Conservation (phyloP, 768 basidiomycete species). For the Suillus americanus region DNA sequence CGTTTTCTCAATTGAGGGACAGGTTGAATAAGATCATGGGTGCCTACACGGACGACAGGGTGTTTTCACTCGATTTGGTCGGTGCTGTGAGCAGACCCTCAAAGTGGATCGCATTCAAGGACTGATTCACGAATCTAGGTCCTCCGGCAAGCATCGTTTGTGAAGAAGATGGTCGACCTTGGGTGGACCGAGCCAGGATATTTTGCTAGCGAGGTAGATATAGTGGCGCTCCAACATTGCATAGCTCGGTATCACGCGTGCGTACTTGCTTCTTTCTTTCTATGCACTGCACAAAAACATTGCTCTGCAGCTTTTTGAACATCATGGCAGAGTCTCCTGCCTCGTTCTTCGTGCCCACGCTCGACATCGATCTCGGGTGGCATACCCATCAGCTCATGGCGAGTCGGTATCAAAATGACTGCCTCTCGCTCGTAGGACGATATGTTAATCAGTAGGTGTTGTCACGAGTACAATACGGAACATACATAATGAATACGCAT, state of each 20-base stretch:
- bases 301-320: constrained; percentile 45
- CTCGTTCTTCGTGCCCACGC: constrained; percentile 53
- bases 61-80: constrained; percentile 54
- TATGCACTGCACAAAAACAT: neutral
- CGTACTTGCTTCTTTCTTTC: constrained; percentile 11
- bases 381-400: constrained; percentile 65
- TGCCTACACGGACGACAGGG: constrained; percentile 49
- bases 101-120: neutral
- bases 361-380: constrained; percentile 74
- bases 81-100: constrained; percentile 43
- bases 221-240: constrained; percentile 45
- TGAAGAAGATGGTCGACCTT: constrained; percentile 51
- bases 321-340: constrained; percentile 46
- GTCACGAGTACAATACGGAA: neutral
- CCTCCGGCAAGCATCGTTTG: constrained; percentile 54
- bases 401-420: constrained; percentile 41
- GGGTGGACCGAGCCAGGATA: constrained; percentile 47
- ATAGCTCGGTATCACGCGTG: constrained; percentile 61
- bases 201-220: constrained; percentile 37
- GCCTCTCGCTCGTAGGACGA: constrained; percentile 38
- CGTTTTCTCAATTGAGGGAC: neutral
- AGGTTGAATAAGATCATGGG: constrained; percentile 40
- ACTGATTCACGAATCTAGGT: constrained; percentile 32
- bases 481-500: neutral
- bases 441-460: constrained; percentile 54